Evolutionary conservation across 2,329 filamentous ascomycete species (phyloP).

Genomic region (Plectosphaerella sp.): DNA sequence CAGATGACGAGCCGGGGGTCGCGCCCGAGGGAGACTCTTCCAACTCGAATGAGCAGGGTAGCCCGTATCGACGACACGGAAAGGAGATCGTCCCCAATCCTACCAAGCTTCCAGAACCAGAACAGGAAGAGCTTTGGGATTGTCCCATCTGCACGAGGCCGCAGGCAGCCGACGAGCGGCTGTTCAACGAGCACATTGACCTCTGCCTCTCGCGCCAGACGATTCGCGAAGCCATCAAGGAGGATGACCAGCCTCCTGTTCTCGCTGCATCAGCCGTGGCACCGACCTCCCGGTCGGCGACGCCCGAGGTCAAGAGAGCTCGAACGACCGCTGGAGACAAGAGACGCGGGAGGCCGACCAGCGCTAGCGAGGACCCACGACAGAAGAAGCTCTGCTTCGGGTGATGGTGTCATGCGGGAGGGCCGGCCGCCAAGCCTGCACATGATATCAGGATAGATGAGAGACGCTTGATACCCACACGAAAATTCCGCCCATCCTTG

Average conservation of each 20-base stretch:
- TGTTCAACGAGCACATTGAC: conserved; percentile 91
- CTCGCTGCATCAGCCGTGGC: background rate
- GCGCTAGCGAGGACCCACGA: conserved; percentile 31
- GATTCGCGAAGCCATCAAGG: conserved; percentile 77
- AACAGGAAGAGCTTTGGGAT: conserved; percentile 58
- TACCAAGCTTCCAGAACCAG: conserved; percentile 21
- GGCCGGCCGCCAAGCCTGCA: background rate
- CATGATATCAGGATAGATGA: background rate
- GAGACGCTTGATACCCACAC: background rate
- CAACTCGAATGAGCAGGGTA: conserved; percentile 48
- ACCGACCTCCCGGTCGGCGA: conserved; percentile 14
- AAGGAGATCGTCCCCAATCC: conserved; percentile 48
- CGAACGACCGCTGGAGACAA: conserved; percentile 21
- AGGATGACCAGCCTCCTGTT: conserved; percentile 25
- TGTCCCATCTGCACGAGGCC: conserved; percentile 84
- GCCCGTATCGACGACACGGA: conserved; percentile 33
- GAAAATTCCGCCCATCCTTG: background rate
- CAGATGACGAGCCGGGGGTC: conserved; percentile 10
- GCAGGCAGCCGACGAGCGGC: conserved; percentile 68
- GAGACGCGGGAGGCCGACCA: conserved; percentile 30
- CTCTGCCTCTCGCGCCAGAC: conserved; percentile 81
- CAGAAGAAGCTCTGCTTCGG: conserved; percentile 52
- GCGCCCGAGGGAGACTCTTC: conserved; percentile 46
- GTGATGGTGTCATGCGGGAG: conserved; percentile 13
- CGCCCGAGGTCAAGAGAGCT: conserved; percentile 30